These are phyloP conservation scores for Pythium rishiriense DNA, from an alignment of 352 stramenopile species.

Conservation along the genomic window DNA sequence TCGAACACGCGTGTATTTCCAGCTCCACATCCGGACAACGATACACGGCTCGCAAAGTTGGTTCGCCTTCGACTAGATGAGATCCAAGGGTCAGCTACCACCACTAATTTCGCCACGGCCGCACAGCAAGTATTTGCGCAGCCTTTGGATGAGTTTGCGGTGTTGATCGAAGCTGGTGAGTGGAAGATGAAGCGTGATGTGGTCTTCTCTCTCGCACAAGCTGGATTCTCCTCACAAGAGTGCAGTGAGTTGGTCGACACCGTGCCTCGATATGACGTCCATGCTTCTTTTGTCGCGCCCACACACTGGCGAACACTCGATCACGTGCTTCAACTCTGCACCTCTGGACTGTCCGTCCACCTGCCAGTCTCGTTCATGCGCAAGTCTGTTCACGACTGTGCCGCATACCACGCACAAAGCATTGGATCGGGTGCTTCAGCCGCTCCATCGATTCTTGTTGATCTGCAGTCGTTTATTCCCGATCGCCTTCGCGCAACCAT, in stretches of 20 bases:
- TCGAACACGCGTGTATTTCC: constrained; percentile 28
- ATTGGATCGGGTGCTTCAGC: background rate
- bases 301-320: constrained; percentile 26
- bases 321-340: constrained; percentile 28
- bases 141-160: constrained; percentile 1
- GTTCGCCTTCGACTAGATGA: constrained; percentile 24
- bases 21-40: constrained; percentile 23
- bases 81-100: constrained; percentile 7
- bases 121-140: constrained; percentile 22
- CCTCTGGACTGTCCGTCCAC: constrained; percentile 4
- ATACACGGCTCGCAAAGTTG: constrained; percentile 21
- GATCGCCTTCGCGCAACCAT: constrained; percentile 28
- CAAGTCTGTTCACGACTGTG: constrained; percentile 25
- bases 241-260: constrained; percentile 23
- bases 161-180: constrained; percentile 24
- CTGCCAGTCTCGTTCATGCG: constrained; percentile 29
- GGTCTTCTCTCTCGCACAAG: constrained; percentile 17
- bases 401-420: constrained; percentile 12
- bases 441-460: constrained; percentile 16
- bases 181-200: constrained; percentile 40
- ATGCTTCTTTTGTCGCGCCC: background rate
- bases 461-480: constrained; percentile 29
- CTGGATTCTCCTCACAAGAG: constrained; percentile 27
- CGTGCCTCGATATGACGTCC: constrained; percentile 16
- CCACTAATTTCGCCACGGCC: background rate